Percentiles rank a stretch among this genome's conserved stretches.
Conservation (phyloP, 306 rosid species). For the Betula pendula region DNA sequence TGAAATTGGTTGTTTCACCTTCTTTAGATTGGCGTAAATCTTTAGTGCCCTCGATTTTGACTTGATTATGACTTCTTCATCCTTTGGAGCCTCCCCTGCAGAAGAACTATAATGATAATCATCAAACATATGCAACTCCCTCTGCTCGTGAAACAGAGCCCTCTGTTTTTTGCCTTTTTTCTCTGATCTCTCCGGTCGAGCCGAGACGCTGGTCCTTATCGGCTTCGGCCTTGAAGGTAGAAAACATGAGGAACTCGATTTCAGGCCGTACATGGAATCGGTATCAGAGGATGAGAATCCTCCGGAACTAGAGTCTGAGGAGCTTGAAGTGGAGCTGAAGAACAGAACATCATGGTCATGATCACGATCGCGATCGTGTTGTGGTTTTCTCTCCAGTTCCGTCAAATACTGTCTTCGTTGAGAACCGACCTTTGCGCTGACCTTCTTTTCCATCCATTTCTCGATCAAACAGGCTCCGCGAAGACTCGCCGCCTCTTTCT, state of each 20-base stretch:
- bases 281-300: conserved; percentile 82
- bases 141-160: conserved; percentile 24
- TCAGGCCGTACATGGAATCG: conserved; percentile 53
- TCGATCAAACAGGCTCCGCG: conserved; percentile 48
- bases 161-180: conserved; percentile 40
- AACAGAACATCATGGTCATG: conserved; percentile 53
- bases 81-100: conserved; percentile 16
- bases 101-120: conserved; percentile 18
- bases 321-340: conserved; percentile 71
- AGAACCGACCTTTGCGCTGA: conserved; percentile 15
- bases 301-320: conserved; percentile 84
- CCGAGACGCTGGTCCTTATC: conserved; percentile 37
- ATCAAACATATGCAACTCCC: conserved; percentile 27
- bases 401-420: conserved; percentile 19
- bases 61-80: conserved; percentile 44
- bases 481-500: conserved; percentile 26
- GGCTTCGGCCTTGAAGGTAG: conserved; percentile 57
- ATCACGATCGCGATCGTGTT: conserved; percentile 22
- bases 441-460: conserved; percentile 57
- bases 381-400: conserved; percentile 35
- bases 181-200: conserved; percentile 34
- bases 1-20: conserved; percentile 88
- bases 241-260: conserved; percentile 48
- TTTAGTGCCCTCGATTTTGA: conserved; percentile 75
- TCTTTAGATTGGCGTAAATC: conserved; percentile 78